phyloP scores from a whole-genome alignment of 257 asterid genomes.

The Solanum chilense region DNA sequence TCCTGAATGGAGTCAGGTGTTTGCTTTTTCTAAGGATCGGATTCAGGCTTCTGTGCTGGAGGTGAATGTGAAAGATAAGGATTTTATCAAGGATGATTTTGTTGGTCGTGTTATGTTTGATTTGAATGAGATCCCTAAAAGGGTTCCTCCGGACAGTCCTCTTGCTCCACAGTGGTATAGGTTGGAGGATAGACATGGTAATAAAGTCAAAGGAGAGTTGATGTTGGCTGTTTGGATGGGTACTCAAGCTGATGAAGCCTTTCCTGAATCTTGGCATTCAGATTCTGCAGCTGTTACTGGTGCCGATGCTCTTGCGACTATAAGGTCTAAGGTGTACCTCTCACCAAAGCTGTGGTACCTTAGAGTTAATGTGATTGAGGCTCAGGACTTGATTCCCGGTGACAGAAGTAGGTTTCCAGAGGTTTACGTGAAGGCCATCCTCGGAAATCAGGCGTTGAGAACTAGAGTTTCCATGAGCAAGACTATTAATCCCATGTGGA shows the following conservation, averaged over 20 bases:
- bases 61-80: constrained; percentile 58
- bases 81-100: constrained; percentile 52
- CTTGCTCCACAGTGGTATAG: constrained; percentile 71
- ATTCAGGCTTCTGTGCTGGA: constrained; percentile 57
- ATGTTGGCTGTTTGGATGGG: constrained; percentile 91
- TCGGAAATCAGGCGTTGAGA: constrained; percentile 51
- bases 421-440: constrained; percentile 51
- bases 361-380: constrained; percentile 62
- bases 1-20: constrained; percentile 67
- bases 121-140: constrained; percentile 47
- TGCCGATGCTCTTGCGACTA: constrained; percentile 41
- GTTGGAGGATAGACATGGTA: constrained; percentile 42
- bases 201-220: constrained; percentile 51
- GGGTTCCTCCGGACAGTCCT: constrained; percentile 68
- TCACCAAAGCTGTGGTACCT: constrained; percentile 75
- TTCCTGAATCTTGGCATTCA: constrained; percentile 69
- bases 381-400: constrained; percentile 48
- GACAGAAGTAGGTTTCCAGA: constrained; percentile 54
- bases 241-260: constrained; percentile 66
- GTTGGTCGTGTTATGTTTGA: constrained; percentile 49
- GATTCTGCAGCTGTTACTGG: constrained; percentile 58
- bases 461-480: constrained; percentile 51
- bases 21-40: constrained; percentile 63
- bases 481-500: constrained; percentile 59
- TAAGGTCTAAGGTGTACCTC: constrained; percentile 53